Base-by-base conservation (phyloP, 176 grass and related monocot genomes). In the Alopecurus myosuroides region DNA sequence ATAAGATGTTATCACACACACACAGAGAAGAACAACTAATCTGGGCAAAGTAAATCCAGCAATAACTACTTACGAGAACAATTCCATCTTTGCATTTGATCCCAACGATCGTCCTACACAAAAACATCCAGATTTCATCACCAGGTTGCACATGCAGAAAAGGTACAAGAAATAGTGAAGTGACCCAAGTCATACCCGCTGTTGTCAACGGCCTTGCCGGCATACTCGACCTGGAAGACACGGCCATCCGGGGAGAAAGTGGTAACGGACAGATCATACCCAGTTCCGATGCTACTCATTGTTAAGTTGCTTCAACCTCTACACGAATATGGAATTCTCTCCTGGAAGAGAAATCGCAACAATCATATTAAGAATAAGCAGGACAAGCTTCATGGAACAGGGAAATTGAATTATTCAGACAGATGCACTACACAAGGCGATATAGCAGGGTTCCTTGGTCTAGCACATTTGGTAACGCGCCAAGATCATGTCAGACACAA, bases 31-130 rank as follows among this genome's bases (percentile, higher is more conserved):
- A 75, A 26, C 70, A 28, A 26, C 8, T 0, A 33, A n/a, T 36
- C 29, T 1, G 5, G 25, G 41, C 41, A 65, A 19, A 84, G n/a
- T 76, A 86, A 29, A 68, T 49, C 53, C 30, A 74, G 49, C 40
- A 77, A 40, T 25, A 70, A 13, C 19, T 15, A 41, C 89, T 78
- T 90, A 92, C 90, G 29, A 95, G 70, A 60, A 95, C 93, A 67
- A 92, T 88, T 56, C 93, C 93, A 92, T 95, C 93, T 81, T 92
- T 95, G 81, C 93, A 95, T 83, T 95, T 95, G 90, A 95, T 95
- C 48, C 93, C 93, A 76, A 95, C 60, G 3, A 90, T 88, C 84
- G 88, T 95, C 86, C 93, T 95, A 81, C 39, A 37, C 41, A 77
- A 3, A 15, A 86, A 77, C 29, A 86, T 52, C 72, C 19, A 39